Conservation (phyloP, 495 filamentous ascomycete species). For the Hypoxylon fragiforme region DNA sequence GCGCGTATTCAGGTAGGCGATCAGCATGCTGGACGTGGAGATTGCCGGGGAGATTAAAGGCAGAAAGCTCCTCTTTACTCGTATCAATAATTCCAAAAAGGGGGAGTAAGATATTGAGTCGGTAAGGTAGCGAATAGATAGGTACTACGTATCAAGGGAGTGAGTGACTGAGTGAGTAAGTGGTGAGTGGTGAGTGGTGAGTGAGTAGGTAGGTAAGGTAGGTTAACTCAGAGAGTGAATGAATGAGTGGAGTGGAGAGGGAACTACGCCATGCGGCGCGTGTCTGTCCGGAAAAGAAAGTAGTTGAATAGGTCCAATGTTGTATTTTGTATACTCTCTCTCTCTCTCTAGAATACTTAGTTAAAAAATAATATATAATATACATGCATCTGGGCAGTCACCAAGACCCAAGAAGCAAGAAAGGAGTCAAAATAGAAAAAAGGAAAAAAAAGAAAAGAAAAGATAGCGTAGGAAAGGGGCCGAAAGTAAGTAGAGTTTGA, state of each 20-base stretch:
- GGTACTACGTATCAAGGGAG: not conserved
- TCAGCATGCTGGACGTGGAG: constrained; percentile 34
- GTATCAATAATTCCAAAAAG: too few relatives aligned
- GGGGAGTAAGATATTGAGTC: too few relatives aligned
- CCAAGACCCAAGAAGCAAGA: not conserved
- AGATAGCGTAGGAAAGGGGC: not conserved
- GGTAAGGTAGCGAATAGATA: too few relatives aligned
- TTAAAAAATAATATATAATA: too few relatives aligned
- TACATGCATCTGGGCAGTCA: too few relatives aligned
- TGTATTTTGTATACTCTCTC: not conserved
- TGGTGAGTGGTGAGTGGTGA: not conserved
- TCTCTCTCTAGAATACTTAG: not conserved
- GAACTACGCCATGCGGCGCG: not conserved
- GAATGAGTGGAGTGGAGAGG: not conserved
- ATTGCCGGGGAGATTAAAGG: constrained; percentile 14
- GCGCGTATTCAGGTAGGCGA: constrained; percentile 21
- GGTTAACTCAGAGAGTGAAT: not conserved
- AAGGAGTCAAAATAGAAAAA: not conserved
- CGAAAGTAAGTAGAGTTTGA: not conserved
- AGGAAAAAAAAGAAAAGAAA: not conserved
- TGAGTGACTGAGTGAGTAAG: not conserved
- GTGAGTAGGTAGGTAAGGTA: too few relatives aligned
- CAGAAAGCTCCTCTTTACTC: constrained; percentile 6
- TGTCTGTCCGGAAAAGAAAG: too few relatives aligned
- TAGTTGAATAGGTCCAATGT: not conserved